Base-by-base conservation (phyloP, 83 land plant genomes). In the Thuja plicata region DNA sequence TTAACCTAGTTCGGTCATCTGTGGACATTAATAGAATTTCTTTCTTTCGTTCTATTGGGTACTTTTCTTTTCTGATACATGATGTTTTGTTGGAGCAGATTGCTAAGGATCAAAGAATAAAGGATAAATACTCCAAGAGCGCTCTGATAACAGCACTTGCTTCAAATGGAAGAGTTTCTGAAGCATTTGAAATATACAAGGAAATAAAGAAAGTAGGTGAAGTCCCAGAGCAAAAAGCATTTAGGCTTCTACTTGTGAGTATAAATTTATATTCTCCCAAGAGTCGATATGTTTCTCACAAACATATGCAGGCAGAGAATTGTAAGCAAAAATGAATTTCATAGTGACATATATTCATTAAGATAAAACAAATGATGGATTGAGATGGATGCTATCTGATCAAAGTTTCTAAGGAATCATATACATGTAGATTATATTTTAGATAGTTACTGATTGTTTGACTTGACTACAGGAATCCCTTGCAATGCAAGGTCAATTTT, bases 91-190 rank as follows among this genome's bases (percentile, higher is more conserved):
- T 21, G 45, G 88, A 40, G 17, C 55, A 94, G 95, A 92, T 94
- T 8, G 38, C 89, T 48, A 82, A 88, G 38, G 92, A 93, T 32
- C 8, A 71, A 43, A 76, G 88, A 32, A 55, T 88, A 38, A 91
- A 90, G 48, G 86, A 76, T n/a, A 92, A 91, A 52, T 54, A 41
- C 90, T 34, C 81, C 24, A 93, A 87, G 73, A 89, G 91, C 71
- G 89, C 70, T 40, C 93, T 94, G 40, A 86, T 93, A 35, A 70
- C 88, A 46, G 94, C 95, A 50, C 92, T 93, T 85, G 86, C 92
- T 52, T 90, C 87, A 80, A 62, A 92, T 88, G 94, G 93, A 60
- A 76, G 87, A 83, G 74, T 92, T 24, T 73, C 90, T 35, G 93
- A 93, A 87, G 93, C 93, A 40, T 80, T 93, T 32, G 40, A 89